A percentile compares a stretch with the other conserved stretches of the same genome.
These are phyloP conservation scores for Stygiomarasmius scandens DNA, from an alignment of 1,284 basidiomycete genomes.

Conservation along the genomic window DNA sequence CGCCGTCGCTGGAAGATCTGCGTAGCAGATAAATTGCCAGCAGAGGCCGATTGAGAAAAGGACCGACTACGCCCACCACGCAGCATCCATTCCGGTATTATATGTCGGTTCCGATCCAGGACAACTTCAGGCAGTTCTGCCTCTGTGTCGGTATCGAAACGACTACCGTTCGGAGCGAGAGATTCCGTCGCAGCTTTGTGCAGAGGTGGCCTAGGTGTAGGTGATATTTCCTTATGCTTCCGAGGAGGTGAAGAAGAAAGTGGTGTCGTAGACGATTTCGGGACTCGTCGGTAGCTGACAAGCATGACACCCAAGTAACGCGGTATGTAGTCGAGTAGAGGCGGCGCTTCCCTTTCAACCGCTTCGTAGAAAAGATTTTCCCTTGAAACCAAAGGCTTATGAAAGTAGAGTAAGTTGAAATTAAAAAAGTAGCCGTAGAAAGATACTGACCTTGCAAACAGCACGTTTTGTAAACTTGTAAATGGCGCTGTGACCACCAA, in stretches of 20 bases:
- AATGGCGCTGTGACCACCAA: conserved; percentile 95
- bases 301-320: conserved; percentile 98
- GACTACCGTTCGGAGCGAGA: not conserved
- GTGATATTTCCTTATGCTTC: conserved; percentile 13
- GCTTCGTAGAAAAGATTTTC: conserved; percentile 99
- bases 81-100: conserved; percentile 93
- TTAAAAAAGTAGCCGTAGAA: conserved; percentile 23
- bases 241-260: conserved; percentile 30
- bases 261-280: conserved; percentile 41
- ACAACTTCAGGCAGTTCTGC: conserved; percentile 88
- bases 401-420: conserved; percentile 15
- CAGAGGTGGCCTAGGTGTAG: conserved; percentile 25
- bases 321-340: conserved; percentile 90
- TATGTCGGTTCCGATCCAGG: conserved; percentile 92
- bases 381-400: conserved; percentile 89
- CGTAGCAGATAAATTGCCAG: not conserved
- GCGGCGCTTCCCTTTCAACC: conserved; percentile 91
- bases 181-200: conserved; percentile 41
- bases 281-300: conserved; percentile 87
- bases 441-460: conserved; percentile 89
- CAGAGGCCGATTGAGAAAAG: conserved; percentile 47
- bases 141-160: conserved; percentile 44
- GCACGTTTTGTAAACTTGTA: conserved; percentile 98
- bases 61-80: conserved; percentile 56
- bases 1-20: conserved; percentile 37